These are phyloP conservation scores for Antarctomyces pellizariae DNA, from an alignment of 495 filamentous ascomycete genomes.

Conservation along the genomic window DNA sequence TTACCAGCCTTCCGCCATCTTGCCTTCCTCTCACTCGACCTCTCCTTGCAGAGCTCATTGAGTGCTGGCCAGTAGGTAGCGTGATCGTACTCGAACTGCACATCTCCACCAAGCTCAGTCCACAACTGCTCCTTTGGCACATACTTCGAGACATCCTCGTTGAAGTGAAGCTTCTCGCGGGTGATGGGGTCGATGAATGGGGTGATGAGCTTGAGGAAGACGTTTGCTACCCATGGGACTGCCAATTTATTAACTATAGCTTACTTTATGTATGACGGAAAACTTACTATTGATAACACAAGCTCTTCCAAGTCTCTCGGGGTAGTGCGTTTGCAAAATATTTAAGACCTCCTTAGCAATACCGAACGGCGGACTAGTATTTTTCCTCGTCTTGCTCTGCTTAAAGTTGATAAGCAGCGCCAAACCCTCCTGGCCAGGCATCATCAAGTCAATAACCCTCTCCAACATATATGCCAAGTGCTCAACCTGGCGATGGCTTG, in stretches of 20 bases:
- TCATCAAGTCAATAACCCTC: conserved; percentile 67
- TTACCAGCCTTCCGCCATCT: conserved; percentile 64
- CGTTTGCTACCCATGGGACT: conserved; percentile 74
- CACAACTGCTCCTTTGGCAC: conserved; percentile 62
- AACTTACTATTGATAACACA: conserved; percentile 63
- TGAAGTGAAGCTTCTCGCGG: conserved; percentile 81
- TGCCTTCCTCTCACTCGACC: conserved; percentile 29
- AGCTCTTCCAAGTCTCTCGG: conserved; percentile 73
- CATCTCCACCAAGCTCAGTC: conserved; percentile 32
- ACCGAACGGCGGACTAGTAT: conserved; percentile 49
- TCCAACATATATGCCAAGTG: conserved; percentile 93
- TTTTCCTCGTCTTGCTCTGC: conserved; percentile 35
- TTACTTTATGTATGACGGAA: no score
- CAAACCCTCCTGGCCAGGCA: conserved; percentile 61
- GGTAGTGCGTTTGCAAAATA: conserved; percentile 88
- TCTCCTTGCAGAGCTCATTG: conserved; percentile 35
- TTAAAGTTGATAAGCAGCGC: conserved; percentile 79
- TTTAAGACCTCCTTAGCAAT: conserved; percentile 58
- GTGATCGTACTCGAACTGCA: conserved; percentile 78
- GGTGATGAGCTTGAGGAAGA: conserved; percentile 85
- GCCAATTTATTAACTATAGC: conserved; percentile 4
- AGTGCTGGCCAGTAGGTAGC: conserved; percentile 72
- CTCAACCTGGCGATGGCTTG: conserved; percentile 71
- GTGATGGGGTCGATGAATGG: conserved; percentile 92
- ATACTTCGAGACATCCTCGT: conserved; percentile 57